Base-by-base conservation (phyloP, 2,329 filamentous ascomycete genomes). In the Apiospora phragmitis region DNA sequence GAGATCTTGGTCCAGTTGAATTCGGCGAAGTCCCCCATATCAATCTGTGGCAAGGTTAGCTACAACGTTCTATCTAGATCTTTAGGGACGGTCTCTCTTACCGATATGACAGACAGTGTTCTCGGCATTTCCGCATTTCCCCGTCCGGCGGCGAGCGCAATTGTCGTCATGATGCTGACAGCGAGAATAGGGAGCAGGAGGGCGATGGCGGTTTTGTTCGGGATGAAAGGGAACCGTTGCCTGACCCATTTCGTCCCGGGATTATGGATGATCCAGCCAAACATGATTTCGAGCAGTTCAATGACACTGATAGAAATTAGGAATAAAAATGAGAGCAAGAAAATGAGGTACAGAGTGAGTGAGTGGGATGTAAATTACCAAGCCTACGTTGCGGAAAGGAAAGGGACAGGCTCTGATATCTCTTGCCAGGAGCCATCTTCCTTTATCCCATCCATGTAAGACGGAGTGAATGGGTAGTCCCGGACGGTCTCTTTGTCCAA, bases 1-100 rank as follows among this genome's bases (percentile, higher is more conserved):
- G 55, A 9, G 16, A 62, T 62, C 29, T 62, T 62, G 55, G 55
- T 62, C 55, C 55, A 62, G 55, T 62, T 62, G 55, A 62, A 62
- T 2, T 9, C 21, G 55, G 55, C 55, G 21, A 62, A 62, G 29
- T 62, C 55, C 8, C 55, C 55, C 55, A 62, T 62, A 4, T 62
- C 55, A 21, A 62, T 62, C 55, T 62, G 5, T 62, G 16, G 24
- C 4, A 5, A 21, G 18, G 55, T 62, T n/a, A 62, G 55, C 8
- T 62, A 38, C 4, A 26, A 8, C n/a, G 9, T 2, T n/a, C 5
- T 3, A 32, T 29, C 11, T 16, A 18, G 4, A 6, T 51, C 8
- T 4, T 11, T 11, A 16, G 24, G 4, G 49, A 14, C 12, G 12
- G 11, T 21, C 16, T 21, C 2, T 0, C 55, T 62, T 62, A 62